Base-by-base conservation (phyloP, 2,329 filamentous ascomycete species). In the Arthrobotrys sinensis region DNA sequence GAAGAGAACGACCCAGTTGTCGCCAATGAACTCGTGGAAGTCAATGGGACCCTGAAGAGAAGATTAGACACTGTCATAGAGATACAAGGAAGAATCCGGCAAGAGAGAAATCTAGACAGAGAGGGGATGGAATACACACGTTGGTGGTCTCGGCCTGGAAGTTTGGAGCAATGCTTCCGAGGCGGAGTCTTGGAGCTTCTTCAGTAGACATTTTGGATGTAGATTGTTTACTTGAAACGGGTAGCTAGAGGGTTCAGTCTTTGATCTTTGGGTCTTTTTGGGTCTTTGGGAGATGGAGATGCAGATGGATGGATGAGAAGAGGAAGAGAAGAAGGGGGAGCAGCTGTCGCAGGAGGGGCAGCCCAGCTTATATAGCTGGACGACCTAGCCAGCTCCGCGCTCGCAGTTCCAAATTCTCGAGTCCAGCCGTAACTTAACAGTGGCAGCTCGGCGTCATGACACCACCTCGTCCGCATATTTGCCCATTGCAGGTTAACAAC, bases 11-110 rank as follows among this genome's bases (percentile, higher is more conserved):
- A 90, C 89, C 90, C 90, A 92, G 81, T 87, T 89, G 86, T 91
- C 87, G 82, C 89, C 90, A 81, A 92, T 91, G 86, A 89, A 92
- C 81, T 91, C 86, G 86, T 92, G 90, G 87, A 92, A 92, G 85
- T 91, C 87, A 83, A 92, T 91, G 68, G 87, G 86, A 75, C 90
- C 90, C 80, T 66, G 32, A 1, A 38, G n/a, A 12, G 10, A 8
- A 46, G 8, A 16, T 52, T 63, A 63, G 57, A 48, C 5, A 48
- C 45, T 4, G 19, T 45, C 2, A 45, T 7, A 28, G 2, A 2
- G 2, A 28, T 4, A 28, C 24, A 28, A 28, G 4, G 24, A 28
- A 28, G 24, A n/a, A n/a, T 4, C 4, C 24, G 24, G 4, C 24
- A 28, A 4, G 24, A 28, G 4, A 4, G 24, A 28, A 2, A 28